These are phyloP conservation scores for Mycena chlorophos DNA, from an alignment of 768 basidiomycete genomes.

Conservation along the genomic window DNA sequence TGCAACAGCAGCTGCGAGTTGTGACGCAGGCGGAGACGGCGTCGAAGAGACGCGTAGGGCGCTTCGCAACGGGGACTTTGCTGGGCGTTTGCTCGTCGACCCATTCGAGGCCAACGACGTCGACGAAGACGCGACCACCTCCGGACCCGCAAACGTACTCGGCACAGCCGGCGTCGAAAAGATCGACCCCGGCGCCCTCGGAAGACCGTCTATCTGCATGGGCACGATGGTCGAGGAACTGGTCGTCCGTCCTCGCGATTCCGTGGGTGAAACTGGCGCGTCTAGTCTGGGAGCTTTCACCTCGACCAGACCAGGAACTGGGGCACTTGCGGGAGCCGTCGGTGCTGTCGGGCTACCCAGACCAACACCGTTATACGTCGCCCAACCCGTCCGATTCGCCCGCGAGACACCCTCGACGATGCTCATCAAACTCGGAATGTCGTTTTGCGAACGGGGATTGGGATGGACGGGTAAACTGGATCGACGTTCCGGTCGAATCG, in stretches of 20 bases:
- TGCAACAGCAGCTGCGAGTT: too few species aligned
- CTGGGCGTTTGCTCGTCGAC: slow-evolving; percentile 27
- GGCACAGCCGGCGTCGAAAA: slow-evolving; percentile 25
- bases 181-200: slow-evolving; percentile 40
- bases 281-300: slow-evolving; percentile 52
- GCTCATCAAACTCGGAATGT: slow-evolving; percentile 55
- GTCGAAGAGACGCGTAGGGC: slow-evolving; percentile 55
- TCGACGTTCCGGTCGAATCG: slow-evolving; percentile 15
- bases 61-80: slow-evolving; percentile 57
- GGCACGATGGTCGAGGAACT: slow-evolving; percentile 8
- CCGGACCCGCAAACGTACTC: slow-evolving; percentile 8
- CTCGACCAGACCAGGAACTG: slow-evolving; percentile 37
- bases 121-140: slow-evolving; percentile 8
- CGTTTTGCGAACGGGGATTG: slow-evolving; percentile 2
- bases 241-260: slow-evolving; percentile 28
- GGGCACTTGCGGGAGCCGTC: slow-evolving; percentile 8
- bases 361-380: slow-evolving; percentile 7
- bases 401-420: slow-evolving; percentile 64
- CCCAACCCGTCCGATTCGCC: slow-evolving; percentile 33
- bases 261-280: slow-evolving; percentile 22
- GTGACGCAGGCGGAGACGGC: slow-evolving; percentile 43
- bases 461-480: slow-evolving; percentile 23
- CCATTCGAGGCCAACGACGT: slow-evolving; percentile 8
- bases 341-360: slow-evolving; percentile 27
- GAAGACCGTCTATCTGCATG: slow-evolving; percentile 23